phyloP scores from a whole-genome alignment of 257 asterid species.

The Przewalskia tangutica region DNA sequence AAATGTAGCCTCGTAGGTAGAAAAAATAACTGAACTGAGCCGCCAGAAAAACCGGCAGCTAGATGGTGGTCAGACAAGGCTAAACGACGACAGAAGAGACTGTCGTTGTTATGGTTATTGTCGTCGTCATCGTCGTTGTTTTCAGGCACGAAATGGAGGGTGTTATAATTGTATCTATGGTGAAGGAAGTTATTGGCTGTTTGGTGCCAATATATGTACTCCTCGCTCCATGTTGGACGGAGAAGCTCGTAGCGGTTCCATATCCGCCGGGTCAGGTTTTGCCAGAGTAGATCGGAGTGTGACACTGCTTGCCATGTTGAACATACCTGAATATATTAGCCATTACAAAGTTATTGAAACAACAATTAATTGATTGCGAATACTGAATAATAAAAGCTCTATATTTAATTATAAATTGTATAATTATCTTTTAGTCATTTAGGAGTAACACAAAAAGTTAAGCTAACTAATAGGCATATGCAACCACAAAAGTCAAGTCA shows the following conservation, averaged over 20 bases:
- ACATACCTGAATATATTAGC: slow-evolving; percentile 44
- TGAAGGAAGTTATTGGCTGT: slow-evolving; percentile 48
- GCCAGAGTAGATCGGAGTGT: slow-evolving; percentile 74
- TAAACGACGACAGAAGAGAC: slow-evolving; percentile 50
- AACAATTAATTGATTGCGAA: neutral
- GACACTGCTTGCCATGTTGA: slow-evolving; percentile 89
- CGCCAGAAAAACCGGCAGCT: slow-evolving; percentile 77
- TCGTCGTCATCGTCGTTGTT: slow-evolving; percentile 9
- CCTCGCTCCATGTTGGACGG: slow-evolving; percentile 66
- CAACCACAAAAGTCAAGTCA: neutral
- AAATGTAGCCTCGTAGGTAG: slow-evolving; percentile 36
- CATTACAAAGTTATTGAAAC: neutral
- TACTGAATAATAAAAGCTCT: neutral
- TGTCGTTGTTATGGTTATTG: slow-evolving; percentile 25
- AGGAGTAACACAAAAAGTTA: neutral
- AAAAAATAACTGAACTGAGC: slow-evolving; percentile 54
- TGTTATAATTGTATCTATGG: slow-evolving; percentile 27
- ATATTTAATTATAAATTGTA: neutral
- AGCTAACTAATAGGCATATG: neutral
- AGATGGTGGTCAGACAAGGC: slow-evolving; percentile 62
- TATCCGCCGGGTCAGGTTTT: slow-evolving; percentile 40
- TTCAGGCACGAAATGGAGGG: slow-evolving; percentile 32
- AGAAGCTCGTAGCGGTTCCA: slow-evolving; percentile 42
- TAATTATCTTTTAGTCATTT: neutral
- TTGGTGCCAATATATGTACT: slow-evolving; percentile 58